Evolutionary conservation across 2,329 filamentous ascomycete genomes (phyloP), one percentile per base, ranked within the genome.

Genomic region (Decorospora gaudefroyi): DNA sequence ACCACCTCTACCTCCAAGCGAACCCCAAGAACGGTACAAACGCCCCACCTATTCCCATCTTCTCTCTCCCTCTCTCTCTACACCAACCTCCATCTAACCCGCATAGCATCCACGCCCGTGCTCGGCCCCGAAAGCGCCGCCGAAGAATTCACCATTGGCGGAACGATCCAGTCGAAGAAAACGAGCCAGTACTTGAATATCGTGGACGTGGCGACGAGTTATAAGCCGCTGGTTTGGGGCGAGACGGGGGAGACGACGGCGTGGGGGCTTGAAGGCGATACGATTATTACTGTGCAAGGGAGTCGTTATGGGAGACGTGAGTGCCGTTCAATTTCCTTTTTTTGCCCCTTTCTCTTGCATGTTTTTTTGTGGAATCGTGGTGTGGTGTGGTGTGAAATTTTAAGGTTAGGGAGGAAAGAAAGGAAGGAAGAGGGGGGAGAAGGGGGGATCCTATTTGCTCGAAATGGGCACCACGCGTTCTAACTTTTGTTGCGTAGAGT

Each of bases 1-100:
- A 74, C 51, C 78, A 81, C 56, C 70, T 76, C 15, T 80, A 81
- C 52, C 68, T 81, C 3, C 78, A 80, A 59, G 66, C 72, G 3
- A 70, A 72, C 41, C 67, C 74, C 4, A 65, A 71, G 30, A 72
- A 78, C 33, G 53, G 72, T 72, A 63, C 13, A 17, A 1, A 6
- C 13, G 4, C 8, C 10, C 12, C 4, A 10, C 17, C 21, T 27
- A 21, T 3, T 12, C 15, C 27, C 19, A n/a, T 18, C 3, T 30
- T 11, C 6, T 4, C 11, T n/a, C 11, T n/a, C 17, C 10, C 6
- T 23, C 7, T 25, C 13, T 23, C 15, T 25, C 4, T n/a, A 9
- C 17, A 9, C 10, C 15, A 16, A 33, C 30, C 36, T 35, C n/a
- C 31, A 22, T 17, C 32, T 25, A 17, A 34, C 31, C 15, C 8